Evolutionary conservation across 169 alveolate species (phyloP).

Genomic region (Theileria parva): DNA sequence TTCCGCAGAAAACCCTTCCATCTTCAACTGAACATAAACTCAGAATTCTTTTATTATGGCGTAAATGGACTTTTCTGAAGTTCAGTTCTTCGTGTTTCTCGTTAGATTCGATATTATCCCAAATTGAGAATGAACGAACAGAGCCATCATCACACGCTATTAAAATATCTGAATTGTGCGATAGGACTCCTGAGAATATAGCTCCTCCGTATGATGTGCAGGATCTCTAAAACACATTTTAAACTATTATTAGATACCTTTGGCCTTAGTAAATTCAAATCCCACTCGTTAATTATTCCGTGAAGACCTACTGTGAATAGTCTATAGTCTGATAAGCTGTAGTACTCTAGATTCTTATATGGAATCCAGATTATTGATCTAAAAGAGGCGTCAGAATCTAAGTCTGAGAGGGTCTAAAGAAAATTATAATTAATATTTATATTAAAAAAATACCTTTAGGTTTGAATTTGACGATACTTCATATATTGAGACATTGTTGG

Average conservation of each 20-base stretch:
- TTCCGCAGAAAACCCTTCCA: slow-evolving; percentile 64
- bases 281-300: slow-evolving; percentile 65
- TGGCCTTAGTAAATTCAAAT: slow-evolving; percentile 41
- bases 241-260: slow-evolving; percentile 15
- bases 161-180: slow-evolving; percentile 19
- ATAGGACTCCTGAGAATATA: slow-evolving; percentile 50
- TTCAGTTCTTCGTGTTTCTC: slow-evolving; percentile 29
- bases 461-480: slow-evolving; percentile 37
- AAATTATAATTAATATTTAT: not conserved
- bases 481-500: slow-evolving; percentile 45
- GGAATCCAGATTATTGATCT: slow-evolving; percentile 59
- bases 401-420: slow-evolving; percentile 53
- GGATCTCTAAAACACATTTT: slow-evolving; percentile 14
- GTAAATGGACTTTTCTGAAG: slow-evolving; percentile 47
- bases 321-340: slow-evolving; percentile 42
- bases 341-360: slow-evolving; percentile 15
- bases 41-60: slow-evolving; percentile 54
- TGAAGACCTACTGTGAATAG: slow-evolving; percentile 57
- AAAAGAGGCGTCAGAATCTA: slow-evolving; percentile 31
- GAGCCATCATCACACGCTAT: slow-evolving; percentile 66
- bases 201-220: slow-evolving; percentile 69
- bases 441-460: slow-evolving; percentile 38
- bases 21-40: slow-evolving; percentile 51
- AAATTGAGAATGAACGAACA: slow-evolving; percentile 45
- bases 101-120: slow-evolving; percentile 24